Conservation (phyloP, 305 asterid species). For the Fraxinus sp. region DNA sequence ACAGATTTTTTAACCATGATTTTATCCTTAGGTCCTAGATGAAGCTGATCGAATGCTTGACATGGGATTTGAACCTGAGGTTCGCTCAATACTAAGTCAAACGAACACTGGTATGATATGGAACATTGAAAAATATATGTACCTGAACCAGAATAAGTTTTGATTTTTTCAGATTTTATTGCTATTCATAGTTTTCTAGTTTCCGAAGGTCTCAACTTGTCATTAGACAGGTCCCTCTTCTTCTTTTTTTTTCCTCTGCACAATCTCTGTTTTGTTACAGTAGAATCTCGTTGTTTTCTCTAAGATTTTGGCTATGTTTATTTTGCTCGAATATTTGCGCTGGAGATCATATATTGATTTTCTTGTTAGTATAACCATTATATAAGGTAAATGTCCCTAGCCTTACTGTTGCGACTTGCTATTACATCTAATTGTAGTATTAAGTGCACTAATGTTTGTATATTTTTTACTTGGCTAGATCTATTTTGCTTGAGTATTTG, state of each 20-base stretch:
- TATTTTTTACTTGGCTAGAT: neutral
- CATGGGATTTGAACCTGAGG: constrained; percentile 99
- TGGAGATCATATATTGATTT: neutral
- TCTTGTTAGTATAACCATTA: neutral
- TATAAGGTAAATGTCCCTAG: neutral
- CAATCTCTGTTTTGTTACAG: neutral
- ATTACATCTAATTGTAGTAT: neutral
- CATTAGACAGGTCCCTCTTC: neutral
- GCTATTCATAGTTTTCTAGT: neutral
- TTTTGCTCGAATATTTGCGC: neutral
- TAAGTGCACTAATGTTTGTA: neutral
- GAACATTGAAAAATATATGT: constrained; percentile 9
- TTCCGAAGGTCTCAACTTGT: neutral
- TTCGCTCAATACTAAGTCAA: constrained; percentile 84
- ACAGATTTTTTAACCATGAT: constrained; percentile 20
- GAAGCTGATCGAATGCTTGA: constrained; percentile 99
- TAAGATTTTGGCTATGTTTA: neutral
- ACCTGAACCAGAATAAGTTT: neutral
- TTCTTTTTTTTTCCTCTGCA: neutral
- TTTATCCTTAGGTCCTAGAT: constrained; percentile 68
- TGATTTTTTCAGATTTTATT: neutral
- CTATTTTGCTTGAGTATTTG: constrained; percentile 12
- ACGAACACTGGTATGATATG: constrained; percentile 71
- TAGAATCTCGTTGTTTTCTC: neutral
- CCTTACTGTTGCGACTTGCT: neutral